Evolutionary conservation across 768 basidiomycete species (phyloP).

Genomic region (Rhizopogon salebrosus): DNA sequence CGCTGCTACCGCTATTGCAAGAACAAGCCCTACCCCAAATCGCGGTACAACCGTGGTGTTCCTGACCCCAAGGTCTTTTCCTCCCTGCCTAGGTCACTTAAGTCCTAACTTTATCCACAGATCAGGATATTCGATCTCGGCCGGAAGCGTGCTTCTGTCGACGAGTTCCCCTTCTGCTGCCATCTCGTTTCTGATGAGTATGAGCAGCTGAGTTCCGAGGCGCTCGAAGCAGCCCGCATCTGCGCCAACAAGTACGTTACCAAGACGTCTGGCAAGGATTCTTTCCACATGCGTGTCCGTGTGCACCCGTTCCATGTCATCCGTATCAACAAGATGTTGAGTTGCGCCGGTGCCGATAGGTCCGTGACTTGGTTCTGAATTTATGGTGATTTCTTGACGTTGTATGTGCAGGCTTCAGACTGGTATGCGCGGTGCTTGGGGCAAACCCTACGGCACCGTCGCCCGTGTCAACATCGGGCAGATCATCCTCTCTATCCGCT

Average conservation of each 20-base stretch:
- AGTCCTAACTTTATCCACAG: slow-evolving; percentile 33
- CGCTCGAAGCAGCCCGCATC: slow-evolving; percentile 96
- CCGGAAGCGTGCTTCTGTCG: slow-evolving; percentile 92
- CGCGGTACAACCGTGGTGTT: slow-evolving; percentile 96
- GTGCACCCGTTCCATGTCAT: slow-evolving; percentile 98
- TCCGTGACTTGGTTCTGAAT: slow-evolving; percentile 26
- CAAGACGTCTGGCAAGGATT: slow-evolving; percentile 96
- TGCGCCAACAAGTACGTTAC: slow-evolving; percentile 99
- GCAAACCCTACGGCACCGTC: slow-evolving; percentile 95
- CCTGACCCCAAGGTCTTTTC: slow-evolving; percentile 83
- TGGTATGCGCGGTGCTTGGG: slow-evolving; percentile 99
- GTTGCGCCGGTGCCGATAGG: slow-evolving; percentile 98
- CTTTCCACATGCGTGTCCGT: slow-evolving; percentile 96
- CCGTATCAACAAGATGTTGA: slow-evolving; percentile 99
- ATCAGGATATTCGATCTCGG: slow-evolving; percentile 96
- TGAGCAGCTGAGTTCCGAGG: slow-evolving; percentile 93
- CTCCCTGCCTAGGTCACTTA: neutral
- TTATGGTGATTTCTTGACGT: neutral
- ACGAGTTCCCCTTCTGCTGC: slow-evolving; percentile 97
- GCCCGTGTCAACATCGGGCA: slow-evolving; percentile 97
- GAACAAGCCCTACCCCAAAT: slow-evolving; percentile 98
- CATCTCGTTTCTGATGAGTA: slow-evolving; percentile 98
- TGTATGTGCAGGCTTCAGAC: slow-evolving; percentile 65
- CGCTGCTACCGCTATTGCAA: slow-evolving; percentile 99
- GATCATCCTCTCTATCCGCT: slow-evolving; percentile 87